Evolutionary conservation across 164 flowering plant genomes (phyloP), one percentile per base, ranked within the genome.

Genomic region (Tetrastigma voinierianum): DNA sequence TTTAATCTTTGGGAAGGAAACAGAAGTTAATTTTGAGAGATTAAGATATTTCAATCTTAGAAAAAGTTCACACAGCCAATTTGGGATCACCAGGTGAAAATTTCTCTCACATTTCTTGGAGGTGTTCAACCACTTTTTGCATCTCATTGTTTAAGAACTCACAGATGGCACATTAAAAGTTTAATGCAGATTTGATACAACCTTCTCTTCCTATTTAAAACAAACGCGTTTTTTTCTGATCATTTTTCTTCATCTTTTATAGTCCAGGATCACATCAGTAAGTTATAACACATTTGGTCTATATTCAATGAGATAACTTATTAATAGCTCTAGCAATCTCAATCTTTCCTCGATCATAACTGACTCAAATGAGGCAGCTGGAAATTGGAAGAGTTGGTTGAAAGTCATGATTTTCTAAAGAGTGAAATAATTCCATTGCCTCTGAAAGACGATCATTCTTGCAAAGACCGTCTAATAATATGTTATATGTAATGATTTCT

Each of bases 391-490:
- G 58, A 52, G 49, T 64, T 8, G 62, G 67, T 16, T 62, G 23
- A 25, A 66, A 17, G 13, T 72, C 75, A 25, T 19, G 20, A 24
- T 52, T 59, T 53, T 67, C 69, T 25, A 76, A 51, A 12, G 24
- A 46, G n/a, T 59, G 52, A 65, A 86, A 69, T 59, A 86, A 10
- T 14, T 78, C 69, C 49, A 78, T 23, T 49, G 89, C 87, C 62
- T 87, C 81, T 0, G n/a, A 17, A 19, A 77, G 32, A 19, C 68
- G 19, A 46, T 67, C 53, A 16, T 66, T 80, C 64, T 79, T 77
- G 74, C 83, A 89, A 51, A 83, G 80, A 24, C 91, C 90, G 75
- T 76, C 75, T 16, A 88, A 9, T 24, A 83, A 61, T 18, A 77
- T 71, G 13, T 4, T 25, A 67, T 80, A 82, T 2, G 86, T 82